phyloP scores from a whole-genome alignment of 2,329 filamentous ascomycete species.

The Graphiopsis chlorocephala region DNA sequence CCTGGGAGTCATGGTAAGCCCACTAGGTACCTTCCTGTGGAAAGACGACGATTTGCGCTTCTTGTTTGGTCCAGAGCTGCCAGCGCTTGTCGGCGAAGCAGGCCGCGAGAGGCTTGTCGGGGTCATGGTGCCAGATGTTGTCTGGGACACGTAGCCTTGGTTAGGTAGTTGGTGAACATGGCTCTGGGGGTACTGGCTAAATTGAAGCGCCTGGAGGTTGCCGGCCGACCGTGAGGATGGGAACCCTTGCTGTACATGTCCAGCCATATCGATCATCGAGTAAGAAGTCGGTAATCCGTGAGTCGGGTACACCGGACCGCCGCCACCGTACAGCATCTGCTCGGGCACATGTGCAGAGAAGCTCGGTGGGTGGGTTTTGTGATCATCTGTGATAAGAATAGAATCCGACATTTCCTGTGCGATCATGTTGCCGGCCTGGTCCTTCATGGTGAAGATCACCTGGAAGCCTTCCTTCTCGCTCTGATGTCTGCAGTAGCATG shows the following conservation, averaged over 20 bases:
- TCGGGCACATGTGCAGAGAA: slow-evolving; percentile 23
- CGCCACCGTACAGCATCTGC: slow-evolving; percentile 16
- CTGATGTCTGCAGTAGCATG: slow-evolving; percentile 95
- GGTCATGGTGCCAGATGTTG: slow-evolving; percentile 50
- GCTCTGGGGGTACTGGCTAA: slow-evolving; percentile 31
- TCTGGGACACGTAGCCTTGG: slow-evolving; percentile 33
- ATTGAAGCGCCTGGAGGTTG: slow-evolving; percentile 59
- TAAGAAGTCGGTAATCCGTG: slow-evolving; percentile 36
- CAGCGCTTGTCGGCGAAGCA: slow-evolving; percentile 60
- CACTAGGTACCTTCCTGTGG: slow-evolving; percentile 64
- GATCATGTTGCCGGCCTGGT: slow-evolving; percentile 70
- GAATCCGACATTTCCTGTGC: slow-evolving; percentile 82
- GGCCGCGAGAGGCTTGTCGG: slow-evolving; percentile 68
- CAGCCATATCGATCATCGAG: slow-evolving; percentile 38
- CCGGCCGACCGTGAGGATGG: slow-evolving; percentile 60
- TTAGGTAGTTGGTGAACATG: slow-evolving; percentile 35
- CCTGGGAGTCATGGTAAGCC: slow-evolving; percentile 73
- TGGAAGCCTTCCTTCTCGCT: slow-evolving; percentile 88
- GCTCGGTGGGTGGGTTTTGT: slow-evolving; percentile 69
- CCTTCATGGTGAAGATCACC: slow-evolving; percentile 93
- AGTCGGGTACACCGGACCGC: not conserved
- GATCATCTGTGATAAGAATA: slow-evolving; percentile 97
- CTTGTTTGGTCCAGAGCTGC: slow-evolving; percentile 67
- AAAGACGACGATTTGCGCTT: slow-evolving; percentile 65
- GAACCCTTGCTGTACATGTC: slow-evolving; percentile 44